These are phyloP conservation scores for Coemansia aciculifera DNA, from an alignment of 192 early-diverging fungal species.

Conservation along the genomic window DNA sequence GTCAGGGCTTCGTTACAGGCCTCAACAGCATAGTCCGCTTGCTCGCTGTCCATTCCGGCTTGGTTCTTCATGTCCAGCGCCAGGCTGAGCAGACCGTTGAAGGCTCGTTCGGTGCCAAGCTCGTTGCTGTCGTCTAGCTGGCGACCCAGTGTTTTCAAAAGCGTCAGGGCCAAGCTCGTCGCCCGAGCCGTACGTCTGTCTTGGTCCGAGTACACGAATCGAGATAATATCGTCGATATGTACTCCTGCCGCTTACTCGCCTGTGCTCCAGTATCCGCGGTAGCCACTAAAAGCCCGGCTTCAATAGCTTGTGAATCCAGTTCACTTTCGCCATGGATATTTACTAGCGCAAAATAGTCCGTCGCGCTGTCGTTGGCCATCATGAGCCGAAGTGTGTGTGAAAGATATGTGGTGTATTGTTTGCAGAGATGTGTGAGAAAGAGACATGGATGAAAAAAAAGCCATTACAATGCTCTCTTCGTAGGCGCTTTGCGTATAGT, in stretches of 20 bases:
- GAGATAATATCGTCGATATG: constrained; percentile 15
- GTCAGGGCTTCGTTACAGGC: constrained; percentile 44
- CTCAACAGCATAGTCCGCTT: neutral
- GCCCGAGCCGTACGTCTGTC: constrained; percentile 30
- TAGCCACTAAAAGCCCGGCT: constrained; percentile 18
- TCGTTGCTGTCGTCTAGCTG: constrained; percentile 18
- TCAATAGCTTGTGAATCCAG: constrained; percentile 18
- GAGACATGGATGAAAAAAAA: neutral
- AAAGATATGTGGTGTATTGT: neutral
- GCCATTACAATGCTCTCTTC: neutral
- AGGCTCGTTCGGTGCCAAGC: constrained; percentile 18
- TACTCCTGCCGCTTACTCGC: neutral
- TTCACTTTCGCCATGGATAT: neutral
- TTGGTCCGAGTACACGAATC: constrained; percentile 33
- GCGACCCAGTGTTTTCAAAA: constrained; percentile 39
- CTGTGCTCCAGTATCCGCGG: constrained; percentile 2
- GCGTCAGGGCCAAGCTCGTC: constrained; percentile 25
- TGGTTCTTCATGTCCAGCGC: constrained; percentile 10
- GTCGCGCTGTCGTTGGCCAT: neutral
- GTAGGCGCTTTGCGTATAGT: neutral
- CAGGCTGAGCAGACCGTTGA: constrained; percentile 23
- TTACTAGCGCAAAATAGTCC: constrained; percentile 35
- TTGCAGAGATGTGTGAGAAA: neutral
- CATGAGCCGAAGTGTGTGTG: neutral
- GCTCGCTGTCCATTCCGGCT: neutral